These are phyloP conservation scores for Rhodotorula sp. DNA, from an alignment of 1,284 basidiomycete genomes.

Conservation along the genomic window DNA sequence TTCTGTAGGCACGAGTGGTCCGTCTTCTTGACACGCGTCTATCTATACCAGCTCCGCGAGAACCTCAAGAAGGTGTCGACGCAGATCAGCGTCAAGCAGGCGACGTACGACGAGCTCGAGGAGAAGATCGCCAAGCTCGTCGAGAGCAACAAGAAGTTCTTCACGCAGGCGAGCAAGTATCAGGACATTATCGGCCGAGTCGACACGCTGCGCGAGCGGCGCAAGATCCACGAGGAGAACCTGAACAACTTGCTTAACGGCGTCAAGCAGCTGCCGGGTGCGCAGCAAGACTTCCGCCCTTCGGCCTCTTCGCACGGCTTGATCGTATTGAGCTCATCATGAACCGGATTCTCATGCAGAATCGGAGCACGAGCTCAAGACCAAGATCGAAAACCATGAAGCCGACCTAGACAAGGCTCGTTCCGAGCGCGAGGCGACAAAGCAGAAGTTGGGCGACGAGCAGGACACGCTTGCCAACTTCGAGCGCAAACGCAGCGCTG, in stretches of 20 bases:
- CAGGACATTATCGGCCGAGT: conserved; percentile 74
- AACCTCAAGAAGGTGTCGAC: conserved; percentile 66
- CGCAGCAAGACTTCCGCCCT: conserved; percentile 14
- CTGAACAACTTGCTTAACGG: conserved; percentile 59
- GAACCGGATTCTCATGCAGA: conserved; percentile 54
- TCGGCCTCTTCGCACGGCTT: too few species aligned
- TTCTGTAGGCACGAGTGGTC: neutral
- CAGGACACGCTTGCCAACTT: conserved; percentile 62
- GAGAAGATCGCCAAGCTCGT: conserved; percentile 64
- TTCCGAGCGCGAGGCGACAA: conserved; percentile 56
- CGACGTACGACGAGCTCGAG: conserved; percentile 71
- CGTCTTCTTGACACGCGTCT: conserved; percentile 42
- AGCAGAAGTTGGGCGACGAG: conserved; percentile 57
- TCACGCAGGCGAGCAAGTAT: conserved; percentile 79
- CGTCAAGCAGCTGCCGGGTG: conserved; percentile 69
- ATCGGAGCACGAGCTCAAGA: conserved; percentile 69
- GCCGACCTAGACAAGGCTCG: conserved; percentile 60
- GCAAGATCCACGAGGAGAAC: conserved; percentile 63
- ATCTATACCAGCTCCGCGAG: conserved; percentile 58
- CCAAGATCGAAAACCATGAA: conserved; percentile 69
- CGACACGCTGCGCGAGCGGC: conserved; percentile 65
- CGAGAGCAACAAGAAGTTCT: conserved; percentile 73
- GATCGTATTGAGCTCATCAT: too few species aligned
- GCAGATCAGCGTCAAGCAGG: conserved; percentile 67
- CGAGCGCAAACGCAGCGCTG: conserved; percentile 59